Conservation (phyloP, 805 yeast species). For the Lachancea meyersii region DNA sequence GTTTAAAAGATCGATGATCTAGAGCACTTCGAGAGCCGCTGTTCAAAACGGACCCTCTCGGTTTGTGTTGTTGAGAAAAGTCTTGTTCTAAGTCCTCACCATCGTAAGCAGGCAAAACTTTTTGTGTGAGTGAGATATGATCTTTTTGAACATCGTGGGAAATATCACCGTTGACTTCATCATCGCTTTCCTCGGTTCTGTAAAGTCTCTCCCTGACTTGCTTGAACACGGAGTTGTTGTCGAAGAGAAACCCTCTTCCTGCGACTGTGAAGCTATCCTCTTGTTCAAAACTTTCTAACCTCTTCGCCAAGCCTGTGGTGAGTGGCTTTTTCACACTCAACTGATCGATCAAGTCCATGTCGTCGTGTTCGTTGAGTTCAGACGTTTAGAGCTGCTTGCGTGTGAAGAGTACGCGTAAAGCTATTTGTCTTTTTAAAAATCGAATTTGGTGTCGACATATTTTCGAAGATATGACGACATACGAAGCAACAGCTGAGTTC, state of each 20-base stretch:
- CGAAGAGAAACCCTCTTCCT: conserved; percentile 25
- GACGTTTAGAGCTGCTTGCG: background rate
- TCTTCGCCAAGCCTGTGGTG: conserved; percentile 22
- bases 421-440: background rate
- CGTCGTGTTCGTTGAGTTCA: background rate
- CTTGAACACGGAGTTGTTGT: conserved; percentile 14
- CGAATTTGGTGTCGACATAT: background rate
- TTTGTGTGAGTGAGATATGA: conserved; percentile 1
- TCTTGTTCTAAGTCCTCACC: conserved; percentile 17
- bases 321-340: conserved; percentile 13
- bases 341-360: conserved; percentile 27
- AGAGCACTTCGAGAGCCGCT: background rate
- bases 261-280: conserved; percentile 10
- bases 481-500: background rate
- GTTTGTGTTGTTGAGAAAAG: background rate
- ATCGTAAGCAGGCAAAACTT: conserved; percentile 19
- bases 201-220: conserved; percentile 22
- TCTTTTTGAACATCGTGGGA: background rate
- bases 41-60: background rate
- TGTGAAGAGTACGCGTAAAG: background rate
- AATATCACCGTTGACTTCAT: background rate
- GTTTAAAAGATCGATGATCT: background rate
- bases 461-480: background rate
- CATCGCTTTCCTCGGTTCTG: background rate
- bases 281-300: conserved; percentile 8